Evolutionary conservation across 176 grass and related monocot species (phyloP).

Genomic region (Coix lacrymajobi): DNA sequence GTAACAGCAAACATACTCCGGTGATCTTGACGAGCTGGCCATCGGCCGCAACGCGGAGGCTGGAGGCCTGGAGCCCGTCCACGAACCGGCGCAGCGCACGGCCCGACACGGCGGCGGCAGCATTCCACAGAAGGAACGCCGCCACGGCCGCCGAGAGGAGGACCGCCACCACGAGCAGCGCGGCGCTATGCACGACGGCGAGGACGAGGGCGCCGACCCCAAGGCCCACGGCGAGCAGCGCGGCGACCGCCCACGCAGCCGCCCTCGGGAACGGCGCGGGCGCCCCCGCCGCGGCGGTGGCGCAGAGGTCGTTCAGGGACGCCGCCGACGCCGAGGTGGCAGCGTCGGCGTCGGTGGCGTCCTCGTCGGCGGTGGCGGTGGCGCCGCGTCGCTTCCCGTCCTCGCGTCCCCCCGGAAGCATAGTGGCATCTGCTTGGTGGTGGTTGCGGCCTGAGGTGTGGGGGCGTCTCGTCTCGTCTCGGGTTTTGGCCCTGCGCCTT

Average conservation of each 20-base stretch:
- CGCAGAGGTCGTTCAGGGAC: conserved; percentile 58
- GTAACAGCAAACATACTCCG: conserved; percentile 39
- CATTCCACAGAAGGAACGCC: conserved; percentile 80
- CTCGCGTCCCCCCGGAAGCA: conserved; percentile 23
- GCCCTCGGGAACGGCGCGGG: conserved; percentile 42
- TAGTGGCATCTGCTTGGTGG: conserved; percentile 12
- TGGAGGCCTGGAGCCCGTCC: conserved; percentile 44
- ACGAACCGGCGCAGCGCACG: conserved; percentile 56
- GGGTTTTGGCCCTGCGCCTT: not conserved
- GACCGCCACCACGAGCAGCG: conserved; percentile 50
- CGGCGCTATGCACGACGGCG: conserved; percentile 64
- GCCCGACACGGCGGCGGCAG: conserved; percentile 44
- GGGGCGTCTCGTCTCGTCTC: conserved; percentile 1
- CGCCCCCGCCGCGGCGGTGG: not conserved
- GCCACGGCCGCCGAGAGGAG: conserved; percentile 42
- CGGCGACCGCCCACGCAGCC: conserved; percentile 45
- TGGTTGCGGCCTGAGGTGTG: not conserved
- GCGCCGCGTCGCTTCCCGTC: conserved; percentile 19
- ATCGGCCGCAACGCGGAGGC: conserved; percentile 65
- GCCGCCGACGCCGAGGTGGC: conserved; percentile 17
- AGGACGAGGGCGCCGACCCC: conserved; percentile 70
- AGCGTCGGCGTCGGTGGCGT: not conserved
- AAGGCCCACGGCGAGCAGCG: conserved; percentile 65
- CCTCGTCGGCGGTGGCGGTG: not conserved
- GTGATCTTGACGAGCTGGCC: conserved; percentile 91